phyloP scores from a whole-genome alignment of 164 flowering plant genomes.

The Warburgia ugandensis region DNA sequence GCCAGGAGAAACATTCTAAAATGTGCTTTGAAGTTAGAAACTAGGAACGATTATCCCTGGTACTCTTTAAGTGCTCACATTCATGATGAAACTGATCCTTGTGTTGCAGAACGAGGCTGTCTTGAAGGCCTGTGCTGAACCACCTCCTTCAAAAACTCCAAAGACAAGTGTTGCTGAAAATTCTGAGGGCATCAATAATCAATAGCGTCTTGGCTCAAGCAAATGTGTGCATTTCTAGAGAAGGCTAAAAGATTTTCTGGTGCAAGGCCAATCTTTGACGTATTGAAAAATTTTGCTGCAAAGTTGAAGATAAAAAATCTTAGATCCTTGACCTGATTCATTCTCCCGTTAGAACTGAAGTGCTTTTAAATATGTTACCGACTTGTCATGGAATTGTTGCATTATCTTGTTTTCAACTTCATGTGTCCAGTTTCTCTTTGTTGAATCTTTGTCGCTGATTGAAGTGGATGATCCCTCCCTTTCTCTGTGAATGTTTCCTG shows the following conservation, averaged over 20 bases:
- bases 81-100: constrained; percentile 1
- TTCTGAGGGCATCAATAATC: constrained; percentile 7
- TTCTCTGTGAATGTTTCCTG: too few species aligned
- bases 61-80: too few species aligned
- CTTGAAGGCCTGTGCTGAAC: constrained; percentile 31
- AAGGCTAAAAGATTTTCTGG: not conserved
- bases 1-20: too few species aligned
- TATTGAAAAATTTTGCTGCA: constrained; percentile 9
- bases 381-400: too few species aligned
- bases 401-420: not conserved
- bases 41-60: too few species aligned
- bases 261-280: constrained; percentile 9
- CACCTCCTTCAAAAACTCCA: constrained; percentile 22
- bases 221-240: constrained; percentile 6
- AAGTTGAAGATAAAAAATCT: constrained; percentile 10
- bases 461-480: too few species aligned
- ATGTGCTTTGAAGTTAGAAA: too few species aligned
- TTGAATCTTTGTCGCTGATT: too few species aligned
- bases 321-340: constrained; percentile 1
- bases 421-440: not conserved
- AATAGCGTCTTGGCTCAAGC: not conserved
- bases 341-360: constrained; percentile 2
- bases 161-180: constrained; percentile 5
- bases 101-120: constrained; percentile 32
- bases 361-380: too few species aligned